phyloP scores from a whole-genome alignment of 2,329 filamentous ascomycete species.

The Neonectria sp. region DNA sequence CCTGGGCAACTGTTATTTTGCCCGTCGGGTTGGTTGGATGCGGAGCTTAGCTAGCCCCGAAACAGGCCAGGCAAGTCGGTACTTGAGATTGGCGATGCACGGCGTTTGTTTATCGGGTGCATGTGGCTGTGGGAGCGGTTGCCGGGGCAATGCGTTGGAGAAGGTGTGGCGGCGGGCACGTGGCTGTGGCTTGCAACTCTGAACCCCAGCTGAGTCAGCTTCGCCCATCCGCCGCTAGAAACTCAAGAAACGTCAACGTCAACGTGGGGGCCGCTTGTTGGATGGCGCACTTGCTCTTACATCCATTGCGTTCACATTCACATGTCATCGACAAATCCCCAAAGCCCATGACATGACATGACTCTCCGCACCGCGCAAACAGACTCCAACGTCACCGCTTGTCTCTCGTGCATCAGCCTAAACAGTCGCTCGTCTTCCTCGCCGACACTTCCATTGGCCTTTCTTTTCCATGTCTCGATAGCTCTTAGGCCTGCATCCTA shows the following conservation, averaged over 20 bases:
- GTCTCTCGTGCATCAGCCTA: constrained; percentile 9
- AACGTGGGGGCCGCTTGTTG: constrained; percentile 30
- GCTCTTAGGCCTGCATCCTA: constrained; percentile 25
- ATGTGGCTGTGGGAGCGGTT: constrained; percentile 23
- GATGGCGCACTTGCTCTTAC: constrained; percentile 6
- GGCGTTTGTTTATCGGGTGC: constrained; percentile 44
- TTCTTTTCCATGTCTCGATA: constrained; percentile 44
- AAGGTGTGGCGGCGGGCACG: constrained; percentile 12
- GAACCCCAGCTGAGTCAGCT: constrained; percentile 30
- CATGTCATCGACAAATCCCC: constrained; percentile 20
- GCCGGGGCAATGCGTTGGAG: constrained; percentile 33
- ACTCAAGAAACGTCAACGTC: constrained; percentile 20
- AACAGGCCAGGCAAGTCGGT: constrained; percentile 24
- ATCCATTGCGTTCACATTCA: constrained; percentile 21
- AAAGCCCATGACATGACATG: constrained; percentile 20
- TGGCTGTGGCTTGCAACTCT: constrained; percentile 9
- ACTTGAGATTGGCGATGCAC: constrained; percentile 44
- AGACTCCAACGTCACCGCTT: constrained; percentile 10
- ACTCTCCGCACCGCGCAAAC: constrained; percentile 4
- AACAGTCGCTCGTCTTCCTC: constrained; percentile 7
- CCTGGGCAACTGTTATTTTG: constrained; percentile 46
- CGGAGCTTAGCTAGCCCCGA: constrained; percentile 42
- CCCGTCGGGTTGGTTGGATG: constrained; percentile 36
- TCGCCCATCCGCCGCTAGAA: not conserved
- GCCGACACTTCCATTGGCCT: constrained; percentile 20